Percentiles rank a stretch among this genome's conserved stretches.
Conservation (phyloP, 371 early-diverging fungal species). For the Batrachochytrium dendrobatidis region DNA sequence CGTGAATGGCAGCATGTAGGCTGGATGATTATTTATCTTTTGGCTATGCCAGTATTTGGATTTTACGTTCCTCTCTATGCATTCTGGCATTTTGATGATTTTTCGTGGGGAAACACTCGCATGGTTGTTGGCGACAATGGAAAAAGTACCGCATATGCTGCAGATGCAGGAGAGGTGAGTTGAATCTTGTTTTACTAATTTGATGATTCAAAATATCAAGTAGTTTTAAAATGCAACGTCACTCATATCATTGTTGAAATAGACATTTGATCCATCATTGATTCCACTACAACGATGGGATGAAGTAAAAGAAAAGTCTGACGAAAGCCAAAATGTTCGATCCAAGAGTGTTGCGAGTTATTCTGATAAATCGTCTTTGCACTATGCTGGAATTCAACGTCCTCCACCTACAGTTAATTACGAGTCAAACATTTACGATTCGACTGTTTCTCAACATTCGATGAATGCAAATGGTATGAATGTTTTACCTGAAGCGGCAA, state of each 20-base stretch:
- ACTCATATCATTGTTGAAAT: slow-evolving; percentile 8
- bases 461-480: no score
- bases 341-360: no score
- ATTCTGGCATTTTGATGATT: slow-evolving; percentile 98
- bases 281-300: slow-evolving; percentile 85
- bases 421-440: slow-evolving; percentile 37
- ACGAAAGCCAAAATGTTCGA: no score
- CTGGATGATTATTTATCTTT: slow-evolving; percentile 49
- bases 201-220: background rate
- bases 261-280: slow-evolving; percentile 75
- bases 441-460: no score
- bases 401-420: no score
- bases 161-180: slow-evolving; percentile 40
- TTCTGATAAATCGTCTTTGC: no score
- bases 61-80: slow-evolving; percentile 67
- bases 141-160: slow-evolving; percentile 43
- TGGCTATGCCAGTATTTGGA: slow-evolving; percentile 40
- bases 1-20: slow-evolving; percentile 40
- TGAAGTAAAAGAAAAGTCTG: no score
- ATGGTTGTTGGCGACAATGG: slow-evolving; percentile 71
- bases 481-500: no score
- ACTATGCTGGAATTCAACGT: no score
- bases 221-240: background rate
- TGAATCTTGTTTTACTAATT: no score
- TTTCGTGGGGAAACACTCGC: slow-evolving; percentile 95